Base-by-base conservation (phyloP, 306 rosid genomes). In the Lotus japonicus region DNA sequence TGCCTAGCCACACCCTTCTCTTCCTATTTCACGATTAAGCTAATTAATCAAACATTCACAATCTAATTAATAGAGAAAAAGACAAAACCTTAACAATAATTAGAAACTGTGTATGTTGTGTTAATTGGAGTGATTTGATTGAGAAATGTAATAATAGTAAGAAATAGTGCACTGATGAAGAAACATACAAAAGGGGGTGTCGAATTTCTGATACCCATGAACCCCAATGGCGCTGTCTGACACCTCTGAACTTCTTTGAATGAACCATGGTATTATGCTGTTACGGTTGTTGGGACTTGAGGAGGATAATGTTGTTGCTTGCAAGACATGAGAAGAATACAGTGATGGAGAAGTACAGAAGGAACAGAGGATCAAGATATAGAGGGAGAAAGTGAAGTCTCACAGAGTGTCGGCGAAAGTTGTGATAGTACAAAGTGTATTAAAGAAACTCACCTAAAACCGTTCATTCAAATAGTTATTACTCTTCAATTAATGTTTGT, bases 201-300 rank as follows among this genome's bases (percentile, higher is more conserved):
- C 99, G 96, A 69, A 95, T 95, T 70, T 95, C 99, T 44, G 99
- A 95, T 67, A 95, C 99, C 99, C 99, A 95, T 1, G 99, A 95
- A 81, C 99, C 99, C 99, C 99, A 95, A 86, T 95, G 99, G 58
- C 99, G 96, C 59, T 95, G 99, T 89, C 99, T 90, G 83, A 95
- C 99, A 28, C 99, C 99, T 83, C 99, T 91, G 84, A 88, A 95
- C 86, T 95, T 95, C 86, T 63, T 91, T 69, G 99, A 84, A 23
- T 88, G 89, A 38, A 91, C 99, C 99, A 95, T 90, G 82, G 75
- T 79, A 58, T 4, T 33, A 13, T 31, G 31, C 26, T 21, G 2
- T 8, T 7, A 13, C 14, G 1, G 35, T 46, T 21, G 56, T 31
- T 72, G 11, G 28, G 62, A 23, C 12, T 39, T 39, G 11, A 17